These are phyloP conservation scores for Drechslerella dactyloides DNA, from an alignment of 2,329 filamentous ascomycete species.

Conservation along the genomic window DNA sequence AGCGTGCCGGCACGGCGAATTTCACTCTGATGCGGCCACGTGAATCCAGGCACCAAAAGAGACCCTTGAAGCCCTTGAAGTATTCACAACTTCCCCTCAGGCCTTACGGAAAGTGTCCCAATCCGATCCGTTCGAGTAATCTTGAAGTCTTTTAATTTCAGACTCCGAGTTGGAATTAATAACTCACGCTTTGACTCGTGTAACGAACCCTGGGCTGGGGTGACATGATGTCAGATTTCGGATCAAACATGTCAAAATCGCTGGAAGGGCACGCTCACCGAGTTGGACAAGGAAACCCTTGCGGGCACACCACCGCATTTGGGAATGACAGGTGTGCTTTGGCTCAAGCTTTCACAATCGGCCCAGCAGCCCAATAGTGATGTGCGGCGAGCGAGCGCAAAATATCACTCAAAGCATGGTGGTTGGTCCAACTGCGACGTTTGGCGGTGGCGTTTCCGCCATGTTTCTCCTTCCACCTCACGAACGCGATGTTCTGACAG, in stretches of 20 bases:
- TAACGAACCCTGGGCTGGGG: constrained; percentile 30
- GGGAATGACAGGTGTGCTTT: constrained; percentile 43
- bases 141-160: constrained; percentile 24
- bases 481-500: constrained; percentile 50
- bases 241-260: constrained; percentile 40
- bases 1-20: constrained; percentile 45
- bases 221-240: constrained; percentile 44
- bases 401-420: constrained; percentile 39
- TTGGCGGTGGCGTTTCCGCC: constrained; percentile 49
- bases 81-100: neutral
- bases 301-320: constrained; percentile 39
- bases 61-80: neutral
- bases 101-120: neutral
- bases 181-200: constrained; percentile 44
- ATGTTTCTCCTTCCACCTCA: constrained; percentile 50
- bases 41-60: constrained; percentile 41
- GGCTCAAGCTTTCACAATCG: constrained; percentile 30
- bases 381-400: constrained; percentile 16
- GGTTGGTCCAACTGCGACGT: constrained; percentile 47
- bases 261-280: constrained; percentile 23
- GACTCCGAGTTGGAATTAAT: constrained; percentile 23
- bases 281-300: constrained; percentile 40
- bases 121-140: constrained; percentile 21
- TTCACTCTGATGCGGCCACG: constrained; percentile 42
- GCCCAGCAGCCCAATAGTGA: constrained; percentile 6